Base-by-base conservation (phyloP, 2,329 filamentous ascomycete genomes). In the Thyridium curvatum region DNA sequence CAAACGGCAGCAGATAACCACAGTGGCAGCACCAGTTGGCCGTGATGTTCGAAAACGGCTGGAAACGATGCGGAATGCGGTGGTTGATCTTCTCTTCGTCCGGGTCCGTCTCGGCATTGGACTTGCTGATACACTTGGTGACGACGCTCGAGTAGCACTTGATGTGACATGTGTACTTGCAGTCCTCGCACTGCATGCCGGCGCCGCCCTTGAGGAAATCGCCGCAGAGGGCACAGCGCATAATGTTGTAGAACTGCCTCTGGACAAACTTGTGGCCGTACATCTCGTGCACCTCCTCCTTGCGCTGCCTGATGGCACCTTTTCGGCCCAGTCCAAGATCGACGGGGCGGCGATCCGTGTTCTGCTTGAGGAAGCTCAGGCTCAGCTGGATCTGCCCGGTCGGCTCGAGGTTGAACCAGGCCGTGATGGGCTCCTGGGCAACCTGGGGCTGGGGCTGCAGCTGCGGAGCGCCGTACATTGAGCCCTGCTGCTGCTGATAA, bases 81-180 rank as follows among this genome's bases (percentile, higher is more conserved):
- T 98, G 93, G 60, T 98, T 98, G 77, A 98, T 94, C 72, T 97
- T 98, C 66, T 96, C 93, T 65, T 98, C 93, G 64, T 98, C 93
- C 16, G 93, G 91, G 60, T 98, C 93, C 6, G 88, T 94, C 62
- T 98, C 93, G 47, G 93, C 91, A 59, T 98, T 98, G 46, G 91
- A 96, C 63, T 98, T 97, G 68, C 91, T 97, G 63, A 98, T 98
- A 68, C 93, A 98, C 65, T 98, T 98, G 47, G 93, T 98, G 52
- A 98, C 93, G 34, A 98, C 93, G 61, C 90, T 94, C 13, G 79
- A 69, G 63, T 97, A 98, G 61, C 93, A 98, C 66, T 97, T 96
- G 53, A 88, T 91, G 64, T 98, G 93, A 65, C 93, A 98, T 30
- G 91, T 97, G 67, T 97, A 97, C 67, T 97, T 97, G 84, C 93